phyloP scores from a whole-genome alignment of 2,329 filamentous ascomycete species.

The Dactylella cylindrospora region DNA sequence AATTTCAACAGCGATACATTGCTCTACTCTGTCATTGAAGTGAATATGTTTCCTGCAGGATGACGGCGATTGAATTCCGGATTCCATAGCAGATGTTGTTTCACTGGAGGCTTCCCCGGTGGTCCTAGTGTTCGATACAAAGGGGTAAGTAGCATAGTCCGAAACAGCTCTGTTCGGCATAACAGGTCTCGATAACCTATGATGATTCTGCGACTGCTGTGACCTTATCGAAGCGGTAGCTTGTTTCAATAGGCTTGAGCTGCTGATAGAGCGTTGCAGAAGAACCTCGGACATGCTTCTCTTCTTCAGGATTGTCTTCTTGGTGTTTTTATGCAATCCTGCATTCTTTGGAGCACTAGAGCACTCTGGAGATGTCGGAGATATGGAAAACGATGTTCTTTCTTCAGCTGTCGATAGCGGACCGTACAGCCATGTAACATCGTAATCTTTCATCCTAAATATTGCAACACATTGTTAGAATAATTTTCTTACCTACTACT shows the following conservation, averaged over 20 bases:
- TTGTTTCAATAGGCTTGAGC: constrained; percentile 85
- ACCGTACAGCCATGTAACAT: constrained; percentile 96
- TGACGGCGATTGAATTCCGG: constrained; percentile 66
- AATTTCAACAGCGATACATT: constrained; percentile 89
- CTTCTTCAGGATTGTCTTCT: constrained; percentile 95
- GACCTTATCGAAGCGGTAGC: constrained; percentile 83
- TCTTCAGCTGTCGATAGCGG: constrained; percentile 73
- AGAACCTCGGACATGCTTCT: constrained; percentile 94
- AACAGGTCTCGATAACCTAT: constrained; percentile 58
- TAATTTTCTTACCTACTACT: not conserved
- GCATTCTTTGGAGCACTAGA: constrained; percentile 35
- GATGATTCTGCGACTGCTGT: constrained; percentile 64
- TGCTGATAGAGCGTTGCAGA: constrained; percentile 82
- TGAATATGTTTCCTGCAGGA: constrained; percentile 77
- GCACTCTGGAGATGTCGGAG: constrained; percentile 54
- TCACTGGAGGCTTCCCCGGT: constrained; percentile 67
- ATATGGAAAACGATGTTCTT: constrained; percentile 50
- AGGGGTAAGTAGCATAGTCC: constrained; percentile 68
- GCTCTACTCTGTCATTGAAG: constrained; percentile 93
- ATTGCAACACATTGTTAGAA: constrained; percentile 1
- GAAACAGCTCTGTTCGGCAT: constrained; percentile 65
- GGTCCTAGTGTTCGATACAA: constrained; percentile 61
- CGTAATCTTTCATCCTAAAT: constrained; percentile 86
- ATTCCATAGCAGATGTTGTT: constrained; percentile 68
- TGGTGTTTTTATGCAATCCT: constrained; percentile 66